These are phyloP conservation scores for Candida sithepensis DNA, from an alignment of 805 yeast genomes.

Conservation along the genomic window DNA sequence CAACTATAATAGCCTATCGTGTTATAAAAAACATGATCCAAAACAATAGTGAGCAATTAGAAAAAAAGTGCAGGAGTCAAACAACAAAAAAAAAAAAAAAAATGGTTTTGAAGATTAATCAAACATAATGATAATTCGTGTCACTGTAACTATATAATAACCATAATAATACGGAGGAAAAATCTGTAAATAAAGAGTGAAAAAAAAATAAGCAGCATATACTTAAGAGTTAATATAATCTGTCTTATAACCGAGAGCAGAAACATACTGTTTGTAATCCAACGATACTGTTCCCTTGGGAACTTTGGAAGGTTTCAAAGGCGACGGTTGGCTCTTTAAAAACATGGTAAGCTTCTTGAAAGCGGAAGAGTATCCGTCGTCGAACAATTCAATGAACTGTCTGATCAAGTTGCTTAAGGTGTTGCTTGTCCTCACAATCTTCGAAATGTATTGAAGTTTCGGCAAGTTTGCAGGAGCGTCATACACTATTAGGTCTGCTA, in stretches of 20 bases:
- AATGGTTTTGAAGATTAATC: too few relatives aligned
- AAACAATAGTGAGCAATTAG: too few relatives aligned
- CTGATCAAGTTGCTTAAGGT: conserved; percentile 27
- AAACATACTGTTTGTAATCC: conserved; percentile 18
- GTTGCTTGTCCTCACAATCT: conserved; percentile 23
- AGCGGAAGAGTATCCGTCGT: conserved; percentile 28
- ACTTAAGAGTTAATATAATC: conserved; percentile 1
- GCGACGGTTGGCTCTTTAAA: conserved; percentile 30
- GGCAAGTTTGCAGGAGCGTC: conserved; percentile 4
- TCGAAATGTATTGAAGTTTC: conserved; percentile 13
- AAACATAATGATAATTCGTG: too few relatives aligned
- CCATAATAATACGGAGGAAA: too few relatives aligned
- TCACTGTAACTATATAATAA: too few relatives aligned
- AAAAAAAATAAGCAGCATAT: too few relatives aligned
- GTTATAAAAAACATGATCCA: too few relatives aligned
- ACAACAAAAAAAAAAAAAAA: too few relatives aligned
- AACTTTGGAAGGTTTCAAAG: conserved; percentile 32
- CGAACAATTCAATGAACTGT: conserved; percentile 32
- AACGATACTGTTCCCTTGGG: conserved; percentile 25
- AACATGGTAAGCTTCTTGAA: conserved; percentile 26
- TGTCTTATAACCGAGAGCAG: conserved; percentile 8
- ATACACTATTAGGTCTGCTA: conserved; percentile 20
- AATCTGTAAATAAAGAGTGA: too few relatives aligned
- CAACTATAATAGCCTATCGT: too few relatives aligned
- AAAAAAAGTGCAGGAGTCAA: too few relatives aligned